phyloP scores from a whole-genome alignment of 352 stramenopile genomes.

The Phytophthora citricola region DNA sequence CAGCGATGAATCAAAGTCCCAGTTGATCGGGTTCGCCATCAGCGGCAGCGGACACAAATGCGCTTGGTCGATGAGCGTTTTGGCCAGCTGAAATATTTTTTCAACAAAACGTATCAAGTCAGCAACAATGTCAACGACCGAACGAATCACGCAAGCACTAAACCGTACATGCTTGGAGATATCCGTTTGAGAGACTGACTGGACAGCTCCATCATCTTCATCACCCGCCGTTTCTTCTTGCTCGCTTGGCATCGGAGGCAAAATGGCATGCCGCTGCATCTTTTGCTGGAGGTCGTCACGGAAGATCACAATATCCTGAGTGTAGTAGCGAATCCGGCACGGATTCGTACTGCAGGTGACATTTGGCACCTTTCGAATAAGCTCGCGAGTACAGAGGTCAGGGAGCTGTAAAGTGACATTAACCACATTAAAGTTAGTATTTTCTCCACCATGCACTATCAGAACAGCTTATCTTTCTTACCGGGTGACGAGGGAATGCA shows the following conservation, averaged over 20 bases:
- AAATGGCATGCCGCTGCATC: conserved; percentile 88
- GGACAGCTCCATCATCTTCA: conserved; percentile 28
- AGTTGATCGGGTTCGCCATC: conserved; percentile 92
- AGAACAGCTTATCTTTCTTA: conserved; percentile 27
- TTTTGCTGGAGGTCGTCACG: conserved; percentile 93
- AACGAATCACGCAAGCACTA: conserved; percentile 4
- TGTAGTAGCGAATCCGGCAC: conserved; percentile 93
- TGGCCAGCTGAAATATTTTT: conserved; percentile 59
- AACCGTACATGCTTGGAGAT: conserved; percentile 83
- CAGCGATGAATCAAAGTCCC: conserved; percentile 93
- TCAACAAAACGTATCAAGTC: conserved; percentile 5
- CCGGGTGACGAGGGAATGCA: conserved; percentile 83
- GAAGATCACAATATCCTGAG: conserved; percentile 94
- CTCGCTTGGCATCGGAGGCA: conserved; percentile 62
- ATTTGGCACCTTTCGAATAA: conserved; percentile 73
- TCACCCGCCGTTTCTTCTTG: conserved; percentile 34
- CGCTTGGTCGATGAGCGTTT: conserved; percentile 93
- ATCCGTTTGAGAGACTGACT: conserved; percentile 55
- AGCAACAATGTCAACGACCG: conserved; percentile 6
- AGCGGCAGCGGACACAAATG: conserved; percentile 93
- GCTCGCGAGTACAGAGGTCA: conserved; percentile 73
- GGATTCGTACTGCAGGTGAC: conserved; percentile 91
- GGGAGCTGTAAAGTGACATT: conserved; percentile 49
- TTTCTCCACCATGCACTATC: too few relatives aligned
- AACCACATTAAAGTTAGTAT: too few relatives aligned